These are phyloP conservation scores for Chaetomium olivaceum DNA, from an alignment of 2,329 filamentous ascomycete genomes.

Conservation along the genomic window DNA sequence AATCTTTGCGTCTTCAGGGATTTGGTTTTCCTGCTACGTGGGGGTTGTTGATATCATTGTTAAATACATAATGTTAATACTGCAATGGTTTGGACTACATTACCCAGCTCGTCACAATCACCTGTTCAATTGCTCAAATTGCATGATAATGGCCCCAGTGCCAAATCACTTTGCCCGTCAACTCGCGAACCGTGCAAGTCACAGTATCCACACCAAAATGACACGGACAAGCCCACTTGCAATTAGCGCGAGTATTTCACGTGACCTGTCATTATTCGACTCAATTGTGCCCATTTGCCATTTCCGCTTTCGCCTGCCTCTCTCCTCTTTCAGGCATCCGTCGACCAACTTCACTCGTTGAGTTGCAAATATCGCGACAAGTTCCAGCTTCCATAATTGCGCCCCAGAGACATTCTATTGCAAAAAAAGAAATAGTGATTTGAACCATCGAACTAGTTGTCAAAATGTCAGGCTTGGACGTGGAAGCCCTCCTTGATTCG, in stretches of 20 bases:
- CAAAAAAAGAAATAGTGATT: not conserved
- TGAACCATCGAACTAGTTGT: conserved; percentile 1
- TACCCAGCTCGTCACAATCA: not conserved
- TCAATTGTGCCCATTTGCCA: not conserved
- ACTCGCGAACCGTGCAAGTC: too few species aligned
- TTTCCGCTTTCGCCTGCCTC: not conserved
- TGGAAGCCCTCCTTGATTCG: conserved; percentile 88
- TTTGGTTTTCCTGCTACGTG: not conserved
- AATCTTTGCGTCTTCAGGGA: not conserved
- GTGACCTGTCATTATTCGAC: not conserved
- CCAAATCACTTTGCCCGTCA: too few species aligned
- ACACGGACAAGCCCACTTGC: not conserved
- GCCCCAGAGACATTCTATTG: not conserved
- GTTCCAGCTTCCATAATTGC: not conserved
- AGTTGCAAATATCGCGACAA: not conserved
- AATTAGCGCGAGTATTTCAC: not conserved
- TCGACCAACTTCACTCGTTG: not conserved
- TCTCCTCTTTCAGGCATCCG: not conserved
- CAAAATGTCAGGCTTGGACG: conserved; percentile 70
- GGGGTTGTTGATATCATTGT: not conserved
- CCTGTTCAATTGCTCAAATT: not conserved
- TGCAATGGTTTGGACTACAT: not conserved
- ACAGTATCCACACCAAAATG: not conserved
- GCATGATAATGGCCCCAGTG: too few species aligned
- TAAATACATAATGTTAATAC: conserved; percentile 17